Evolutionary conservation across 257 asterid species (phyloP).

Genomic region (Schizonepeta tenuifolia): DNA sequence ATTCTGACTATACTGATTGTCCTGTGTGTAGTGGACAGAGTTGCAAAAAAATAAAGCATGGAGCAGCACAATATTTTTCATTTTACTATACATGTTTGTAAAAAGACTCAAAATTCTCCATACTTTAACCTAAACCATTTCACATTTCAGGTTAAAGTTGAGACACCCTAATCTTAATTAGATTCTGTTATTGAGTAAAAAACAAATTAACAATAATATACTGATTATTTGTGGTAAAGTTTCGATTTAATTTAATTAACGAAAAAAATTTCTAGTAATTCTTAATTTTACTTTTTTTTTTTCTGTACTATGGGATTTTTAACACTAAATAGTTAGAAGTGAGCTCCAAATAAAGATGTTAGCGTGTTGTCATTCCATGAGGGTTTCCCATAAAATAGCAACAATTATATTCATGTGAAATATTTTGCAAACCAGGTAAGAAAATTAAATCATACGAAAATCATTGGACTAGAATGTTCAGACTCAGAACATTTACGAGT

Average conservation of each 20-base stretch:
- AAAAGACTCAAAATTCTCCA: slow-evolving; percentile 50
- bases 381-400: no score
- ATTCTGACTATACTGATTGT: slow-evolving; percentile 45
- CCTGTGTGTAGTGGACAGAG: slow-evolving; percentile 50
- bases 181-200: slow-evolving; percentile 37
- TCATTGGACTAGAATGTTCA: no score
- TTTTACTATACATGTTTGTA: slow-evolving; percentile 34
- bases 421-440: no score
- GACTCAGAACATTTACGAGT: no score
- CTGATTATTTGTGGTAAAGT: not conserved
- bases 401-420: no score
- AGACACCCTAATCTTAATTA: slow-evolving; percentile 47
- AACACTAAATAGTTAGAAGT: not conserved
- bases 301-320: not conserved
- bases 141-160: slow-evolving; percentile 48
- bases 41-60: slow-evolving; percentile 34
- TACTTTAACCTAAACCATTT: slow-evolving; percentile 28
- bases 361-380: no score
- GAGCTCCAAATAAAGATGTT: not conserved
- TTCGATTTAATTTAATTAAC: not conserved
- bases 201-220: not conserved
- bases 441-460: no score
- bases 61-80: slow-evolving; percentile 47
- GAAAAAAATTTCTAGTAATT: not conserved
- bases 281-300: not conserved